Evolutionary conservation across 495 filamentous ascomycete genomes (phyloP).

Genomic region (Lophium mytilinum): DNA sequence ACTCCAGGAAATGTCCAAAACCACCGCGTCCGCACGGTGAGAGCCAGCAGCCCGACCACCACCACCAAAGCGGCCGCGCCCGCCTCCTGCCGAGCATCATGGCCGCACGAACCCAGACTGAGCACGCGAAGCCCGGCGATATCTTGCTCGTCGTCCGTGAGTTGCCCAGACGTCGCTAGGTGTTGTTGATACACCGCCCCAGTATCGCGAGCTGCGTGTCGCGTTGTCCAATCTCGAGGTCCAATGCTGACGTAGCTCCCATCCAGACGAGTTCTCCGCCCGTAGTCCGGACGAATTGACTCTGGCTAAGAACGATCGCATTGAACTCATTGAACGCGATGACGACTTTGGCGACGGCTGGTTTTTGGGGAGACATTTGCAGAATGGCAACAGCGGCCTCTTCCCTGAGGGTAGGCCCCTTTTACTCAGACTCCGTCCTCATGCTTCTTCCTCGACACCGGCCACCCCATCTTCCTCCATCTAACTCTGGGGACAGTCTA

Average conservation of each 20-base stretch:
- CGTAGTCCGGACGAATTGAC: slow-evolving; percentile 89
- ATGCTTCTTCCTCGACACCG: neutral
- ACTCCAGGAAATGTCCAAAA: neutral
- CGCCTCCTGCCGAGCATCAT: slow-evolving; percentile 1
- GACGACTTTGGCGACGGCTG: slow-evolving; percentile 98
- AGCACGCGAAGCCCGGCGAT: slow-evolving; percentile 23
- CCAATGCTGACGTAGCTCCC: slow-evolving; percentile 7
- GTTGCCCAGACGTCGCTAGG: slow-evolving; percentile 1
- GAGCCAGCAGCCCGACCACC: neutral
- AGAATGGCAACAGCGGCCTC: slow-evolving; percentile 67
- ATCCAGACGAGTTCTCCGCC: slow-evolving; percentile 70
- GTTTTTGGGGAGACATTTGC: slow-evolving; percentile 79
- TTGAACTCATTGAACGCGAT: slow-evolving; percentile 88
- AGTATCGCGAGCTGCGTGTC: no score
- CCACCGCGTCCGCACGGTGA: neutral
- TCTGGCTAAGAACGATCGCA: slow-evolving; percentile 76
- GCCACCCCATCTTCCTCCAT: neutral
- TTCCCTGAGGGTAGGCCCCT: slow-evolving; percentile 73
- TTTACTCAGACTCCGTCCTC: neutral
- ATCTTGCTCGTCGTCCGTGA: slow-evolving; percentile 28
- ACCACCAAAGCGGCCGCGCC: neutral
- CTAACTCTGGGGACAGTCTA: slow-evolving; percentile 26
- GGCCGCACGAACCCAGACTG: slow-evolving; percentile 13
- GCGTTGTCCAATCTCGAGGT: no score
- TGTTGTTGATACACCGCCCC: neutral